Evolutionary conservation across 1,284 basidiomycete species (phyloP).

Genomic region (Ustilago crameri): DNA sequence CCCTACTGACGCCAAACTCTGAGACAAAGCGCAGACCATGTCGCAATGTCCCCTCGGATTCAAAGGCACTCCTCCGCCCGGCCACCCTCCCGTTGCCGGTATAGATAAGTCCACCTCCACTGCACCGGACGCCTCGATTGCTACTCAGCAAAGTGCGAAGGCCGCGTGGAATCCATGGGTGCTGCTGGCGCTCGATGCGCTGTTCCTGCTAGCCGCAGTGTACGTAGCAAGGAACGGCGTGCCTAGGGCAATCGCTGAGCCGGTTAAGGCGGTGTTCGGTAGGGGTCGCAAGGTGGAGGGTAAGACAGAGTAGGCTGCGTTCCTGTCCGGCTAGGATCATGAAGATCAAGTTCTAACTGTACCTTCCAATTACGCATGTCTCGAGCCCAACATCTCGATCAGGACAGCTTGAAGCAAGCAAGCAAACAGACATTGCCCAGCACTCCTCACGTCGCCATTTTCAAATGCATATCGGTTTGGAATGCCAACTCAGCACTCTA

Average conservation of each 20-base stretch:
- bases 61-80: conserved; percentile 50
- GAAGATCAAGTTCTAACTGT: too few species aligned
- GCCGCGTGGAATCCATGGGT: conserved; percentile 42
- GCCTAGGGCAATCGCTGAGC: conserved; percentile 23
- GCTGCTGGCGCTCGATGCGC: conserved; percentile 26
- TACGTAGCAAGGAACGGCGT: conserved; percentile 39
- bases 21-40: conserved; percentile 8
- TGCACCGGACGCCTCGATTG: background rate
- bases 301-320: conserved; percentile 20
- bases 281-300: conserved; percentile 6
- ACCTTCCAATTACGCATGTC: too few species aligned
- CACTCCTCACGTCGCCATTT: too few species aligned
- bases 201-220: conserved; percentile 34
- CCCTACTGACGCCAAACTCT: too few species aligned
- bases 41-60: conserved; percentile 49
- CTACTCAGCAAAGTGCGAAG: background rate
- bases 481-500: too few species aligned
- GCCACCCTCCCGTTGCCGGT: conserved; percentile 43
- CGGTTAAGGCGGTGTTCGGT: conserved; percentile 7
- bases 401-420: too few species aligned
- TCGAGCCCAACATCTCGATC: too few species aligned
- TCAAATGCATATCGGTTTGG: too few species aligned
- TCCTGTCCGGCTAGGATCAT: too few species aligned
- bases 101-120: conserved; percentile 10
- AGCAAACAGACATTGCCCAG: too few species aligned